Base-by-base conservation (phyloP, 495 filamentous ascomycete species). In the Pyronema domesticum region DNA sequence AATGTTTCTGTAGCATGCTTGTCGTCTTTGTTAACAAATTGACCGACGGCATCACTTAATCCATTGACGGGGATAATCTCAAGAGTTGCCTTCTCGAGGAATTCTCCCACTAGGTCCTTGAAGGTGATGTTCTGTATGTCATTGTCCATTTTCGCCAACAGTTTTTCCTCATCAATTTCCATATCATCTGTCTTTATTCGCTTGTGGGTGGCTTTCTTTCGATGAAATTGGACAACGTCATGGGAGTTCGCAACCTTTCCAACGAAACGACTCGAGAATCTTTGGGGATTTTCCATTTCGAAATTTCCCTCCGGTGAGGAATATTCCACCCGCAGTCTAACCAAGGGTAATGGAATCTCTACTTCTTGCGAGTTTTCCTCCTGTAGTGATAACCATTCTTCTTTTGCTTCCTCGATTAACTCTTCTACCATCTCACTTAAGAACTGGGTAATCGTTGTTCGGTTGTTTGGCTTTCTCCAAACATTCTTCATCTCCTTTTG, bases 11-110 rank as follows among this genome's bases (percentile, higher is more conserved):
- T 83, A 0, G 89, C 89, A 58, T 91, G 80, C 58, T 87, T 93
- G 68, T 99, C 91, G 60, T 95, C 86, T 58, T 96, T 96, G 67
- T 88, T 81, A 19, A 96, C 86, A 65, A 89, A 99, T 57, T 93
- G 85, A 52, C 80, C 80, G 7, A 99, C 87, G 0, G 91, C 93
- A 67, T 96, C 89, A 6, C 87, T 83, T 63, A 99, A 94, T 0
- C 79, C 83, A 50, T 87, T 89, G 61, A 89, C 81, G 0, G 91
- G 89, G 0, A 99, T 73, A 55, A 96, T 91, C 55, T 85, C 89
- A 9, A 96, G 74, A 0, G 83, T 85, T 56, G 96, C 86, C 7
- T 83, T 80, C 1, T 76, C 73, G 37, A 99, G 75, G 56, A 84
- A 91, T 52, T 96, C 88, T 10, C 80, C 73, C 1, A 96, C 89